Conservation (phyloP, 78 protist genomes). For the Monosiga brevicollis region DNA sequence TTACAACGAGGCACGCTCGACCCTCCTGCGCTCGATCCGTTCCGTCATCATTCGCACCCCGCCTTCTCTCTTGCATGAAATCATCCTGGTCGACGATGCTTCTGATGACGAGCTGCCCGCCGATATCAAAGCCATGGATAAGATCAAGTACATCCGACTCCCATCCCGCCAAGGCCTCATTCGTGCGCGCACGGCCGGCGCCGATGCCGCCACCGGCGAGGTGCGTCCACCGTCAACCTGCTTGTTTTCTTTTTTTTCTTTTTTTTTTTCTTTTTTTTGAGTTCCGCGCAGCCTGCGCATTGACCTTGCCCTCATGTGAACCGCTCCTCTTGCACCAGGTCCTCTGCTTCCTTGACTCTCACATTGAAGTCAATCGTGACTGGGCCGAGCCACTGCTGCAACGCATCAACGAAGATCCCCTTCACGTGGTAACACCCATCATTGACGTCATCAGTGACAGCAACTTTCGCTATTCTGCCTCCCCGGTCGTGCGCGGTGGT, state of each 20-base stretch:
- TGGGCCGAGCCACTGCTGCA: not conserved
- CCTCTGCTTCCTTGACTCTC: not conserved
- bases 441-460: not conserved
- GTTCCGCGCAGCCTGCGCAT: too few species aligned
- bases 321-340: too few species aligned
- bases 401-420: not conserved
- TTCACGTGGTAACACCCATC: not conserved
- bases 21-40: not conserved
- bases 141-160: not conserved
- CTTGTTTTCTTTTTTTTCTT: too few species aligned
- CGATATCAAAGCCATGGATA: not conserved
- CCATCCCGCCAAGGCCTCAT: not conserved
- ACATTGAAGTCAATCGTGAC: not conserved
- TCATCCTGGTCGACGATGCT: not conserved
- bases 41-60: slow-evolving; percentile 1
- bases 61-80: not conserved
- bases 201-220: not conserved
- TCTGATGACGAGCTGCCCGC: not conserved
- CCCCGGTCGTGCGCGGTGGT: not conserved
- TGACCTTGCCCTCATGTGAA: too few species aligned
- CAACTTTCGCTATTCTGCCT: not conserved
- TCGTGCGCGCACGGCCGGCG: not conserved
- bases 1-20: not conserved
- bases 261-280: too few species aligned
- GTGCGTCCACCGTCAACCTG: too few species aligned